phyloP scores from a whole-genome alignment of 208 protist species.

The Leishmania tarentolae region DNA sequence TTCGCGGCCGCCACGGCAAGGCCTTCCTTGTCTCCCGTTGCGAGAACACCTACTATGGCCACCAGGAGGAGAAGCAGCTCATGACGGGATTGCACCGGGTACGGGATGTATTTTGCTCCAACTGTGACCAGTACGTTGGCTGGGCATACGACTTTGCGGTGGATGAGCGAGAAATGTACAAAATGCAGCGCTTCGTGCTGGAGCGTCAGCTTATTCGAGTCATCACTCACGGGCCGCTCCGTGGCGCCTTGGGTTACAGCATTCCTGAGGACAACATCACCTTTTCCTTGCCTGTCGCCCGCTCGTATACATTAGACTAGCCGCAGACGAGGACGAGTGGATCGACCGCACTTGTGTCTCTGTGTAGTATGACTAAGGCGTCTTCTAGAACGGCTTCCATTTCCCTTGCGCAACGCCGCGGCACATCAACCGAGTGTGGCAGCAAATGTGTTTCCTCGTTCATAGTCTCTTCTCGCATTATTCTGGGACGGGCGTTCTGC shows the following conservation, averaged over 20 bases:
- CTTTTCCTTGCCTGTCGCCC: conserved; percentile 18
- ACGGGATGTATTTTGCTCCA: conserved; percentile 75
- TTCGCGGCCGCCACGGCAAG: conserved; percentile 72
- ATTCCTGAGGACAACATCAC: conserved; percentile 14
- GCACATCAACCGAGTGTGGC: neutral
- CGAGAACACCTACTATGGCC: conserved; percentile 75
- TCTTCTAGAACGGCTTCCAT: neutral
- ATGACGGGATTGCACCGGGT: conserved; percentile 82
- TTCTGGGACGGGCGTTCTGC: neutral
- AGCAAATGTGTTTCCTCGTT: neutral
- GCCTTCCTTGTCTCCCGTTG: conserved; percentile 76
- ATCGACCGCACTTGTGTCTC: neutral
- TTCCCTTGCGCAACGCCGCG: neutral
- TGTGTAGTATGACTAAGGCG: too few species aligned
- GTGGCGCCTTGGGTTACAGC: conserved; percentile 20
- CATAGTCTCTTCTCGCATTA: neutral
- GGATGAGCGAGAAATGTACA: conserved; percentile 79
- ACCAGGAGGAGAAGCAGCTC: conserved; percentile 76
- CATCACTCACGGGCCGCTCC: conserved; percentile 21
- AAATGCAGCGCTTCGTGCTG: conserved; percentile 79
- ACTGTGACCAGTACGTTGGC: conserved; percentile 75
- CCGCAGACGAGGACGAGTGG: neutral
- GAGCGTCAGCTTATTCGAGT: conserved; percentile 60
- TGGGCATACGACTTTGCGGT: conserved; percentile 87
- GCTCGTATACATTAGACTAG: neutral